Evolutionary conservation across 2,329 filamentous ascomycete genomes (phyloP).

Genomic region (Mycocentrospora acerina): DNA sequence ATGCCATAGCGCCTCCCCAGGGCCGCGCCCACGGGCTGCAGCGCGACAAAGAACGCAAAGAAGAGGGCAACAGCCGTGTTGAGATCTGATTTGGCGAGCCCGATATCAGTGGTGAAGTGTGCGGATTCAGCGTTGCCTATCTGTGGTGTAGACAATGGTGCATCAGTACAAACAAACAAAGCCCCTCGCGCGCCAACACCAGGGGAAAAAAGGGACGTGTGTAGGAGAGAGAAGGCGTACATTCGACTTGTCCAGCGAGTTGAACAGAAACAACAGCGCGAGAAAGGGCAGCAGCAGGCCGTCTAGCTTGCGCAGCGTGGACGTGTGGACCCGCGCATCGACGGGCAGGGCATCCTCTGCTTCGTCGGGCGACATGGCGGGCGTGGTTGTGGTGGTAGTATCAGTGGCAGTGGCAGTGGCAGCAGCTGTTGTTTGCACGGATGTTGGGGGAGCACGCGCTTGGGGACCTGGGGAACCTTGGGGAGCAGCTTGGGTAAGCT

Average conservation of each 20-base stretch:
- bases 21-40: slow-evolving; percentile 59
- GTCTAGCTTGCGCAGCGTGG: slow-evolving; percentile 53
- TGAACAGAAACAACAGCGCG: slow-evolving; percentile 54
- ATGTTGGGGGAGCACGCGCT: too few relatives aligned
- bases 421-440: too few relatives aligned
- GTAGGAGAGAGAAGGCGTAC: slow-evolving; percentile 14
- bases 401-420: too few relatives aligned
- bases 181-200: too few relatives aligned
- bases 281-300: slow-evolving; percentile 54
- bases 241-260: slow-evolving; percentile 56
- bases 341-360: slow-evolving; percentile 1
- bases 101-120: slow-evolving; percentile 60
- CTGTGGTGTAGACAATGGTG: slow-evolving; percentile 17
- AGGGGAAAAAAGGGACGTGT: too few relatives aligned
- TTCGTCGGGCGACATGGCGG: slow-evolving; percentile 11
- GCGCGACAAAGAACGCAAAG: slow-evolving; percentile 60
- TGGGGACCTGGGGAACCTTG: too few relatives aligned
- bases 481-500: neutral
- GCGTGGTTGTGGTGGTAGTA: too few relatives aligned
- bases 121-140: slow-evolving; percentile 60
- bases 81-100: slow-evolving; percentile 53
- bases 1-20: slow-evolving; percentile 60
- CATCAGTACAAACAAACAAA: neutral
- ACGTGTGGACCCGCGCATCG: slow-evolving; percentile 25
- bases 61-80: slow-evolving; percentile 60